Evolutionary conservation across 495 filamentous ascomycete genomes (phyloP).

Genomic region (Pseudomonodictys pantanalensis): DNA sequence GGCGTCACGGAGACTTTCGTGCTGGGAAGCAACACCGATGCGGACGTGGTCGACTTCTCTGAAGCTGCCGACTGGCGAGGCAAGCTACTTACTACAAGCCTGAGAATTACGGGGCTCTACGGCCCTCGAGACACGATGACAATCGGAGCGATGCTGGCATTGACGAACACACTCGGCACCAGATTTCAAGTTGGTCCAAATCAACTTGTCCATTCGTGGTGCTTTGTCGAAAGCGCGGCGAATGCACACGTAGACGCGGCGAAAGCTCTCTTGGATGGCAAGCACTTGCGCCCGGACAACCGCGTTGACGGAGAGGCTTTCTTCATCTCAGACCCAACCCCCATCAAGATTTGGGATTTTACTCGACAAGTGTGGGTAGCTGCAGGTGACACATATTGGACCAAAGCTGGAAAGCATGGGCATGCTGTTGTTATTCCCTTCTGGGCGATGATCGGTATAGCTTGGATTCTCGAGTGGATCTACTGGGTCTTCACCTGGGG

Average conservation of each 20-base stretch:
- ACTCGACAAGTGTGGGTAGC: background rate
- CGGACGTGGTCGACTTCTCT: background rate
- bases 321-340: constrained; percentile 14
- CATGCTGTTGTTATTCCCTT: background rate
- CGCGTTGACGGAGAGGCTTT: constrained; percentile 17
- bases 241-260: constrained; percentile 6
- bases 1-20: constrained; percentile 7
- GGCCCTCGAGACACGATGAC: constrained; percentile 3
- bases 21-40: background rate
- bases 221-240: constrained; percentile 10
- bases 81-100: constrained; percentile 1
- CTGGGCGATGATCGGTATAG: background rate
- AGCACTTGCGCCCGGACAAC: background rate
- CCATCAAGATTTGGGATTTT: constrained; percentile 18
- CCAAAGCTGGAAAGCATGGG: background rate
- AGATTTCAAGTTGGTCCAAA: constrained; percentile 6
- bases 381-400: background rate
- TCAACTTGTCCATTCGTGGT: background rate
- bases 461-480: background rate
- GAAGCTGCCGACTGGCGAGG: background rate
- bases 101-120: constrained; percentile 2
- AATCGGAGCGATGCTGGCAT: background rate
- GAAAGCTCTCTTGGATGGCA: constrained; percentile 3
- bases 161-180: background rate
- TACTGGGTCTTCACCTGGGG: constrained; percentile 1